Evolutionary conservation across 2,329 filamentous ascomycete species (phyloP), one percentile per base, ranked within the genome.

Genomic region (Lecanicillium sp.): DNA sequence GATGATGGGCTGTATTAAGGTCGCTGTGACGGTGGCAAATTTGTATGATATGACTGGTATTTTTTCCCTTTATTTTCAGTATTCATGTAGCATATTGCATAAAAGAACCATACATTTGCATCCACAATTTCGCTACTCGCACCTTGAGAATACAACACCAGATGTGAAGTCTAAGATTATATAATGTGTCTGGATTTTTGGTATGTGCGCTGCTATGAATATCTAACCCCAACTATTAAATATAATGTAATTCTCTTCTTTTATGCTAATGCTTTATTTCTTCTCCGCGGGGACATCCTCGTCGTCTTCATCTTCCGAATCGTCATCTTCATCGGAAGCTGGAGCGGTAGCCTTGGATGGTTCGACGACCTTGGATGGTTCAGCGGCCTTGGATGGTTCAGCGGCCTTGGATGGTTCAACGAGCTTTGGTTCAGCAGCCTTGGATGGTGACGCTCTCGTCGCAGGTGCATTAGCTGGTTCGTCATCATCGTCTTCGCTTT

Each of bases 1-100:
- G 74, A 79, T 37, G 74, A 78, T 34, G 72, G 64, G 9, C 48
- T 79, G 52, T 79, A 79, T 39, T 77, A 61, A 56, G 29, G n/a
- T n/a, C n/a, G n/a, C n/a, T n/a, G n/a, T n/a, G n/a, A n/a, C n/a
- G n/a, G n/a, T n/a, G 25, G 22, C 22, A 25, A 25, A 11, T 25
- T 36, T 13, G 20, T 7, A 15, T 13, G 29, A 32, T 35, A 25
- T 17, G n/a, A 25, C 11, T 25, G 22, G 11, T 25, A 25, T 25
- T 17, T 33, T 17, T 33, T 31, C 22, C 22, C 11, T 25, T 25
- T 25, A 25, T 25, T 6, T 25, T 25, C 6, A 11, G 6, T 25
- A 7, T 25, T 11, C 22, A 11, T 25, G 22, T 25, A 25, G 22
- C 22, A 25, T 25, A 25, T 25, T 25, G 22, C 22, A 25, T 25